A percentile compares a stretch with the other conserved stretches of the same genome.
These are phyloP conservation scores for Pseudocercospora fuligena DNA, from an alignment of 2,329 filamentous ascomycete genomes.

Conservation along the genomic window DNA sequence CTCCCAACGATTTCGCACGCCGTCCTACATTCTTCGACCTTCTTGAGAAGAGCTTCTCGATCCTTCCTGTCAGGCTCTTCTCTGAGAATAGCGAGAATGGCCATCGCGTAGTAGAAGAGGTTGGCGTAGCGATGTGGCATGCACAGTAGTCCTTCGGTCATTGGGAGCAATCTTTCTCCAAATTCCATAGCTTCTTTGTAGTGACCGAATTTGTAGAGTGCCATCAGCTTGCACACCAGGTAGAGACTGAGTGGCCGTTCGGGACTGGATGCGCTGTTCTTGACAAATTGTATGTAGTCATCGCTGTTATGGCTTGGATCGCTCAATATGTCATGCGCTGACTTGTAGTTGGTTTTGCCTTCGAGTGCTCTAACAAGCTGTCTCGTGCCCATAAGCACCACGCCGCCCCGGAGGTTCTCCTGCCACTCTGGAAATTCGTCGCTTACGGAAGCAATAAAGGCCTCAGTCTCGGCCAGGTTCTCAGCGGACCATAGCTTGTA, in stretches of 20 bases:
- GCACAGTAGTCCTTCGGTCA: conserved; percentile 50
- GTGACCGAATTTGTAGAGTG: conserved; percentile 51
- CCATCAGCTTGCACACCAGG: conserved; percentile 57
- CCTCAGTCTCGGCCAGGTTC: conserved; percentile 70
- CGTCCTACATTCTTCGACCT: conserved; percentile 61
- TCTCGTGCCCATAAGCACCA: conserved; percentile 67
- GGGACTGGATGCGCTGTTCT: conserved; percentile 59
- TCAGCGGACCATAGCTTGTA: conserved; percentile 73
- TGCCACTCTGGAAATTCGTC: conserved; percentile 76
- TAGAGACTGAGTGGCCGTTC: conserved; percentile 71
- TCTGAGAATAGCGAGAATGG: conserved; percentile 48
- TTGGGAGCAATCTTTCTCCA: conserved; percentile 48
- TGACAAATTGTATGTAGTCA: conserved; percentile 59
- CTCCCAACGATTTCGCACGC: conserved; percentile 68
- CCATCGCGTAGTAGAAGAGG: conserved; percentile 50
- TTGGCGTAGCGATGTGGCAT: conserved; percentile 50
- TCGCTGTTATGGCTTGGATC: conserved; percentile 68
- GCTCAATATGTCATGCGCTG: conserved; percentile 63
- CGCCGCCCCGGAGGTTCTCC: conserved; percentile 71
- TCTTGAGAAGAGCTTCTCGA: conserved; percentile 53
- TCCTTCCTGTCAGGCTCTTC: conserved; percentile 33
- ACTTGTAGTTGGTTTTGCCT: conserved; percentile 67
- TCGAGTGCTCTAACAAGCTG: conserved; percentile 73
- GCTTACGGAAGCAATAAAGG: conserved; percentile 72
- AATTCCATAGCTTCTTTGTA: conserved; percentile 48